Conservation (phyloP, 306 rosid species). For the Vachellia pachyceras region DNA sequence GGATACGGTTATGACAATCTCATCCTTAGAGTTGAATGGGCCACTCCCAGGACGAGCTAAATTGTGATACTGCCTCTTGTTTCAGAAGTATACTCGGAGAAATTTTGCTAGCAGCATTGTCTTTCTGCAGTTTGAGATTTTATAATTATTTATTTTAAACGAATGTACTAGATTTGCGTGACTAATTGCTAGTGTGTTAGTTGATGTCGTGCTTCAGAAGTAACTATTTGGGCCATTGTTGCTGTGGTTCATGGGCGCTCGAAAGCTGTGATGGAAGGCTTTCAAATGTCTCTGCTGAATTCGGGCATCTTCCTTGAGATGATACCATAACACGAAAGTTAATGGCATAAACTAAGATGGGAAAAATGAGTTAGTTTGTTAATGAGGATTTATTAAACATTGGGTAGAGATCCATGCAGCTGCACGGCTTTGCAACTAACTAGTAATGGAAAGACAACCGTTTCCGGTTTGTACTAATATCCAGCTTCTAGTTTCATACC, state of each 20-base stretch:
- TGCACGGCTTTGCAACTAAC: too few species aligned
- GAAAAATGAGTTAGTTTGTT: background rate
- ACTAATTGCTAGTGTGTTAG: background rate
- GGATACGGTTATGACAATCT: slow-evolving; percentile 92
- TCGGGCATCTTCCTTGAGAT: background rate
- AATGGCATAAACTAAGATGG: background rate
- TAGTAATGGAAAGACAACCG: background rate
- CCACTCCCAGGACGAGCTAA: slow-evolving; percentile 53
- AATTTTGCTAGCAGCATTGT: slow-evolving; percentile 17
- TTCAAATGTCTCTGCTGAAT: background rate
- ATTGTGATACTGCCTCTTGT: background rate
- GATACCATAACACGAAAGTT: background rate
- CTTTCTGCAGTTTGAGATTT: background rate
- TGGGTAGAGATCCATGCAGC: too few species aligned
- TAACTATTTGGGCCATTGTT: background rate
- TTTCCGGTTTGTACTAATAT: too few species aligned
- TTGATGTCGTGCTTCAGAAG: slow-evolving; percentile 17
- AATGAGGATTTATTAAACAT: too few species aligned
- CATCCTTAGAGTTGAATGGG: slow-evolving; percentile 61
- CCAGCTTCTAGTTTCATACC: background rate
- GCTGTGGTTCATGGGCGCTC: background rate
- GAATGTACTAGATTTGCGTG: background rate
- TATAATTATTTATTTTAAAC: background rate
- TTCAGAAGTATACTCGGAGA: too few species aligned
- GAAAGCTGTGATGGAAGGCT: background rate